Percentiles rank a stretch among this genome's conserved stretches.
Evolutionary conservation across 1,284 basidiomycete genomes (phyloP).

Genomic region (Singerocomus inundabilis): DNA sequence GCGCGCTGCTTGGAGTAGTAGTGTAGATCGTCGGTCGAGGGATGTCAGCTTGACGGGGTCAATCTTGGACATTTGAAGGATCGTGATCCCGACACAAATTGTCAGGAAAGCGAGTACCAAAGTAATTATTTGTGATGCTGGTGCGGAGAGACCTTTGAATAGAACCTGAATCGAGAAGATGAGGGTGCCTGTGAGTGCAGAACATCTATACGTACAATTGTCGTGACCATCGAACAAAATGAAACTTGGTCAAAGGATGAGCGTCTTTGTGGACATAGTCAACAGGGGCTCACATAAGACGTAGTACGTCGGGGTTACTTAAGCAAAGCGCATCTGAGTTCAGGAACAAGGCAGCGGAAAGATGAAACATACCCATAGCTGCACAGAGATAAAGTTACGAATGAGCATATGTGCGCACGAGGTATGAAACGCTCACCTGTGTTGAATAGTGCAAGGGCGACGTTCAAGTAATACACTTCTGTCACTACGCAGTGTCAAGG

Average conservation of each 20-base stretch:
- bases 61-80: slow-evolving; percentile 95
- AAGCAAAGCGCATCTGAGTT: slow-evolving; percentile 12
- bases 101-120: slow-evolving; percentile 89
- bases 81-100: slow-evolving; percentile 87
- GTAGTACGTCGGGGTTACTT: slow-evolving; percentile 88
- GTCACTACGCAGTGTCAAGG: slow-evolving; percentile 50
- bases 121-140: slow-evolving; percentile 77
- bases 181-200: slow-evolving; percentile 2
- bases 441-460: slow-evolving; percentile 95
- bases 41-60: slow-evolving; percentile 71
- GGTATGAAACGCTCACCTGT: slow-evolving; percentile 52
- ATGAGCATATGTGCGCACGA: slow-evolving; percentile 1
- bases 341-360: slow-evolving; percentile 8
- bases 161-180: slow-evolving; percentile 54
- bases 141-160: slow-evolving; percentile 87
- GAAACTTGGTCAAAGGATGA: slow-evolving; percentile 26
- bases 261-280: neutral
- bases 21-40: slow-evolving; percentile 82
- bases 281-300: slow-evolving; percentile 60
- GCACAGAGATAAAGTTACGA: slow-evolving; percentile 24
- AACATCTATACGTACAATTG: slow-evolving; percentile 52
- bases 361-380: slow-evolving; percentile 68
- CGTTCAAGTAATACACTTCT: slow-evolving; percentile 96
- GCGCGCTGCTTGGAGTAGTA: slow-evolving; percentile 78
- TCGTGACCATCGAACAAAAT: slow-evolving; percentile 86